phyloP scores from a whole-genome alignment of 768 basidiomycete genomes.

The Auriculariales sp. region DNA sequence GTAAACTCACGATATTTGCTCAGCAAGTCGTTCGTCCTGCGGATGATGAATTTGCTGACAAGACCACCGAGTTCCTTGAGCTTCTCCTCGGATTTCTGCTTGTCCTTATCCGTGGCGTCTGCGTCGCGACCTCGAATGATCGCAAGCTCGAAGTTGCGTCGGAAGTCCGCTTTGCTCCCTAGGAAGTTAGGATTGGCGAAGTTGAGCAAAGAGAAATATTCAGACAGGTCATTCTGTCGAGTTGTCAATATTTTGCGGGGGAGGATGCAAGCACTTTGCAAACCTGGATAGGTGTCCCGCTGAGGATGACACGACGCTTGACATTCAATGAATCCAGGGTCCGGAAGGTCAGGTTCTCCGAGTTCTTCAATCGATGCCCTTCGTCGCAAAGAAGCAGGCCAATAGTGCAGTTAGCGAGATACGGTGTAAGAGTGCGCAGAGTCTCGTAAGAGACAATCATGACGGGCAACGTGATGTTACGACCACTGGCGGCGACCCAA shows the following conservation, averaged over 20 bases:
- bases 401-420: constrained; percentile 68
- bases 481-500: constrained; percentile 81
- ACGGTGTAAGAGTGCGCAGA: constrained; percentile 60
- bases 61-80: constrained; percentile 78
- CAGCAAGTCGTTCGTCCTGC: constrained; percentile 83
- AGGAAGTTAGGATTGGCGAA: constrained; percentile 88
- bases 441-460: constrained; percentile 99
- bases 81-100: constrained; percentile 76
- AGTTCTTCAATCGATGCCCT: constrained; percentile 93
- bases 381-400: constrained; percentile 94
- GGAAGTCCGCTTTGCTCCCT: constrained; percentile 78
- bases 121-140: constrained; percentile 88
- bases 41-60: constrained; percentile 88
- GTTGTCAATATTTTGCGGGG: neutral
- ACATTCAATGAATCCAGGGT: constrained; percentile 73
- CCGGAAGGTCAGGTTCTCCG: constrained; percentile 84
- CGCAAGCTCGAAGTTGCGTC: constrained; percentile 86
- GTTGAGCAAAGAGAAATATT: constrained; percentile 86
- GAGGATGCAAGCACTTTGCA: neutral
- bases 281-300: constrained; percentile 87
- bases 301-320: constrained; percentile 81
- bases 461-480: constrained; percentile 87
- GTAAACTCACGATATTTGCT: constrained; percentile 76
- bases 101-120: constrained; percentile 62
- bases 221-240: constrained; percentile 73